phyloP scores from a whole-genome alignment of 176 grass and related monocot species.

The Oryza brachyantha region DNA sequence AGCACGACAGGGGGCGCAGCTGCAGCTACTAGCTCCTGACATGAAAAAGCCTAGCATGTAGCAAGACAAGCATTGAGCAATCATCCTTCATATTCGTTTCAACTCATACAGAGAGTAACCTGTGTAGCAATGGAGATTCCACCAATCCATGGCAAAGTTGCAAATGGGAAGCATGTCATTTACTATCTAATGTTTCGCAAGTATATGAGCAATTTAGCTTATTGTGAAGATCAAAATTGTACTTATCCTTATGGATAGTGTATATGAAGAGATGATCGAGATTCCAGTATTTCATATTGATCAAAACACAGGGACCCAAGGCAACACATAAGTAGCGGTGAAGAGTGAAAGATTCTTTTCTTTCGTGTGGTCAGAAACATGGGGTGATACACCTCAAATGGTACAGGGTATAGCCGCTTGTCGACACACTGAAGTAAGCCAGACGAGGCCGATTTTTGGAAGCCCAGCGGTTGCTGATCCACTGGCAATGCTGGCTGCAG shows the following conservation, averaged over 20 bases:
- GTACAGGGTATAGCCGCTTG: background rate
- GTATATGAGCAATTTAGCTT: background rate
- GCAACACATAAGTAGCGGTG: background rate
- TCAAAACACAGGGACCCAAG: background rate
- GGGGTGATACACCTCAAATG: background rate
- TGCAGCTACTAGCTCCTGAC: background rate
- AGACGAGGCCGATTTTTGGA: background rate
- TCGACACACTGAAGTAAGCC: background rate
- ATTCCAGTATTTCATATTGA: background rate
- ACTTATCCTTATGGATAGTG: background rate
- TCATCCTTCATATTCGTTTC: background rate
- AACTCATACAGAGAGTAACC: background rate
- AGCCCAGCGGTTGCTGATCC: background rate
- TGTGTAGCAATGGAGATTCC: background rate
- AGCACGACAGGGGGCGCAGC: background rate
- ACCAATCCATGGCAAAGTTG: no score
- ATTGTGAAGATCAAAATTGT: background rate
- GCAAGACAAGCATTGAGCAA: background rate
- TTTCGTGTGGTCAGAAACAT: background rate
- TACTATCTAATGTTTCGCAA: background rate
- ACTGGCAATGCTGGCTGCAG: background rate
- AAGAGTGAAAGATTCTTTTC: background rate
- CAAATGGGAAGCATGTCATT: no score
- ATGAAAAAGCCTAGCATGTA: background rate
- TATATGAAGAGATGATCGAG: background rate